Conservation (phyloP, 139 green algal genomes). For the Deuterostichococcus epilithicus region DNA sequence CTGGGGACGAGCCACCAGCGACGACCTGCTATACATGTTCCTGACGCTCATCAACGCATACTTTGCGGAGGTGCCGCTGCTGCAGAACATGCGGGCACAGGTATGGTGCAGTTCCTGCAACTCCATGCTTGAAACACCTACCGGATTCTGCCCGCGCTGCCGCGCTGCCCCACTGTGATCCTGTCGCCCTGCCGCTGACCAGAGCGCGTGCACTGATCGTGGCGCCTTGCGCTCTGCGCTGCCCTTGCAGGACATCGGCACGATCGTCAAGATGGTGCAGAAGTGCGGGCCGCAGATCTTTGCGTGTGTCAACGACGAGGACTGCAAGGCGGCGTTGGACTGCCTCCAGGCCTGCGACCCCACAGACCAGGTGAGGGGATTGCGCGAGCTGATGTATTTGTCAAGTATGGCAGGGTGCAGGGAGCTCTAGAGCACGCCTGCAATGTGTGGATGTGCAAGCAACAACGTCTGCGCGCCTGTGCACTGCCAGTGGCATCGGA, state of each 20-base stretch:
- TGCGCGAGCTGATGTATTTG: not conserved
- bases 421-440: not conserved
- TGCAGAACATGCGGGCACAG: constrained; percentile 10
- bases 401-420: not conserved
- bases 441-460: not conserved
- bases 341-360: constrained; percentile 75
- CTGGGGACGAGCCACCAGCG: constrained; percentile 45
- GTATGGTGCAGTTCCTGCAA: not conserved
- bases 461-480: no score
- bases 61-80: constrained; percentile 34
- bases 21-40: constrained; percentile 79
- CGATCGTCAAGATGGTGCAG: constrained; percentile 66
- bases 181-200: not conserved
- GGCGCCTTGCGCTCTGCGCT: constrained; percentile 10
- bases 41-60: constrained; percentile 73
- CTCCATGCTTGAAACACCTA: constrained; percentile 24
- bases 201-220: not conserved
- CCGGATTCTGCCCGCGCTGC: no score
- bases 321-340: constrained; percentile 80
- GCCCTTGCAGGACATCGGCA: constrained; percentile 31
- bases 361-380: constrained; percentile 92
- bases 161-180: no score
- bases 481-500: no score
- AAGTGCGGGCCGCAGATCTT: constrained; percentile 73
- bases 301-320: constrained; percentile 64